Evolutionary conservation across 139 green algal species (phyloP).

Genomic region (Zygnema cylindricum): DNA sequence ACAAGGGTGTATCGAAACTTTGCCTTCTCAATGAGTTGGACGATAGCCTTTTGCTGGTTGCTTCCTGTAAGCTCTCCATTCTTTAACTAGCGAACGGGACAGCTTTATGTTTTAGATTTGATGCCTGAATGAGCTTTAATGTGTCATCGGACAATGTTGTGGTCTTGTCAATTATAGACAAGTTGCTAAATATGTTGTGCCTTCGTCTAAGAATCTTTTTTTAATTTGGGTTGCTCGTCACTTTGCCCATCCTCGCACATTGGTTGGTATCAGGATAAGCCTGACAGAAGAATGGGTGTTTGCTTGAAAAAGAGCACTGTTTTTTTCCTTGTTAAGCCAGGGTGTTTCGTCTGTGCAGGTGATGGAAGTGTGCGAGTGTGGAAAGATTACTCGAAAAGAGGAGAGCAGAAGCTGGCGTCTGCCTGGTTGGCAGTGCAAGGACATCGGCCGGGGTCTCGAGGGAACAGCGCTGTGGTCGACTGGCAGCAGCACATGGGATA

Average conservation of each 20-base stretch:
- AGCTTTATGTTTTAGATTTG: too few species aligned
- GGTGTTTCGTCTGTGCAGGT: too few species aligned
- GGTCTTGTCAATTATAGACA: neutral
- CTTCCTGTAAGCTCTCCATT: slow-evolving; percentile 35
- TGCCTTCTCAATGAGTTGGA: slow-evolving; percentile 56
- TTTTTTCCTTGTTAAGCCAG: too few species aligned
- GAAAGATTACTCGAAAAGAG: slow-evolving; percentile 15
- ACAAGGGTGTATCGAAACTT: slow-evolving; percentile 20
- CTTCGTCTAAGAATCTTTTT: too few species aligned
- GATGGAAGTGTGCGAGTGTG: slow-evolving; percentile 45
- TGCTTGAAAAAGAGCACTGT: too few species aligned
- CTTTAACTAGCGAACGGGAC: too few species aligned
- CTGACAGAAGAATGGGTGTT: too few species aligned
- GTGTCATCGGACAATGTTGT: neutral
- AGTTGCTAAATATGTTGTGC: too few species aligned
- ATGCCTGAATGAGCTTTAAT: neutral
- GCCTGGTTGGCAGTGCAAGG: slow-evolving; percentile 33
- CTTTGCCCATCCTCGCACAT: too few species aligned
- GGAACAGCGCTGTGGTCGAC: slow-evolving; percentile 35
- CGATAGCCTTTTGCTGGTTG: slow-evolving; percentile 19
- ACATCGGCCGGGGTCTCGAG: slow-evolving; percentile 1
- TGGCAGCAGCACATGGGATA: slow-evolving; percentile 56
- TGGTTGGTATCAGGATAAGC: too few species aligned
- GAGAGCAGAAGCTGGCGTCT: slow-evolving; percentile 42
- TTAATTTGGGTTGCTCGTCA: too few species aligned